Evolutionary conservation across 495 filamentous ascomycete genomes (phyloP), one percentile per base, ranked within the genome.

Genomic region (Podospora sp.): DNA sequence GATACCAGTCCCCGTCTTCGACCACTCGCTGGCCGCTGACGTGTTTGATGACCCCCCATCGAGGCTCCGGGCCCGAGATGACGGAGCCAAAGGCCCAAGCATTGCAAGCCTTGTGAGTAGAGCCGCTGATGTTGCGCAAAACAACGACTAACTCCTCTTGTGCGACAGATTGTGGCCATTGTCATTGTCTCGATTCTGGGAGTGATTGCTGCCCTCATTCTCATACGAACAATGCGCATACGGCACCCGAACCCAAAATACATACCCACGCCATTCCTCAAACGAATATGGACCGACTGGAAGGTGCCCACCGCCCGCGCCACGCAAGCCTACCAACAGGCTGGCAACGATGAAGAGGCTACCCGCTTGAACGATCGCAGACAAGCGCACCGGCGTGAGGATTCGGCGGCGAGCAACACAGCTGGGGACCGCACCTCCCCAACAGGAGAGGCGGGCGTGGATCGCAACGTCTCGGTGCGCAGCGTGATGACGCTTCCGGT

Each of bases 401-500:
- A 73, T 4, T 49, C 71, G 51, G 27, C 65, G 24, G 60, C 62
- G 40, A 65, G 58, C 16, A 52, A 63, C 35, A 35, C 29, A 26
- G 57, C 62, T 59, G 63, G 50, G 36, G 63, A 33, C 57, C 50
- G 33, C 56, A 71, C 74, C 57, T 36, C 57, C 36, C 26, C 58
- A n/a, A 59, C 62, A 40, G 58, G 62, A 26, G 72, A 65, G 6
- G 76, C 68, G n/a, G 83, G 80, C 1, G 86, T 97, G 18, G 91
- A 92, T 71, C 89, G 95, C 50, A 90, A 94, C 69, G 92, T 92
- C 0, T 95, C 91, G 6, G 82, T 98, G 26, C 89, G 95, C 67
- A 96, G 92, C 6, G 88, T 98, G 57, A 96, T 97, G 83, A 97
- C 95, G 0, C 80, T 99, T 6, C 95, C 95, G 0, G 83, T 89